Base-by-base conservation (phyloP, 148 eudicot genomes). In the Spergularia marina region DNA sequence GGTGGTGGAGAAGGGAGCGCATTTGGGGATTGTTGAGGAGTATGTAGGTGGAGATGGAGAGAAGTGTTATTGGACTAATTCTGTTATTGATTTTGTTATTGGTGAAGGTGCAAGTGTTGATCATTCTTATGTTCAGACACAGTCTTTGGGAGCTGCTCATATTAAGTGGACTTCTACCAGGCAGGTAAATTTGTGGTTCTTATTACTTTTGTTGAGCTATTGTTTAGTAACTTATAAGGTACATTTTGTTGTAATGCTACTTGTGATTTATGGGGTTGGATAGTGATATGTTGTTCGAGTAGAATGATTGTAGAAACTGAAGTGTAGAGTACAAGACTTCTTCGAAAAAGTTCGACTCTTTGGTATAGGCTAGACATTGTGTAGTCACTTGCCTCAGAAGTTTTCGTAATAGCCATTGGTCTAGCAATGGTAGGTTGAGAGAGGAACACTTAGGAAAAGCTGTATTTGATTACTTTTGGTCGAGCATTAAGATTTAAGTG, bases 1-100 rank as follows among this genome's bases (percentile, higher is more conserved):
- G 76, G 65, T 94, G 84, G 97, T 94, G 76, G 98, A 94, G 86
- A 94, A 88, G 75, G 98, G 96, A 71, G 97, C 94, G 57, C 89
- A 92, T 72, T 78, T 94, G 85, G 77, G 87, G 36, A 81, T 94
- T 66, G 76, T 91, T 56, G 97, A 94, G 87, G 97, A 91, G 85
- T 89, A 78, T 83, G 76, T 81, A 13, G 85, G 86, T 73, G 86
- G 77, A 10, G 90, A 86, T 71, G 90, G 81, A 55, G 76, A 84
- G 55, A 87, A 78, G 85, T 79, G 90, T 83, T 95, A 92, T 77
- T 95, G 96, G 98, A 74, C 94, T 3, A 94, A 94, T 85, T 85
- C 97, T 13, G 98, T 94, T 51, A 78, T 84, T 68, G 94, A 94
- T 82, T 79, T 87, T 68, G 83, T 88, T 52, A 75, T 94, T 71